Conservation (phyloP, 2,329 filamentous ascomycete genomes). For the Trichoderma sp. region DNA sequence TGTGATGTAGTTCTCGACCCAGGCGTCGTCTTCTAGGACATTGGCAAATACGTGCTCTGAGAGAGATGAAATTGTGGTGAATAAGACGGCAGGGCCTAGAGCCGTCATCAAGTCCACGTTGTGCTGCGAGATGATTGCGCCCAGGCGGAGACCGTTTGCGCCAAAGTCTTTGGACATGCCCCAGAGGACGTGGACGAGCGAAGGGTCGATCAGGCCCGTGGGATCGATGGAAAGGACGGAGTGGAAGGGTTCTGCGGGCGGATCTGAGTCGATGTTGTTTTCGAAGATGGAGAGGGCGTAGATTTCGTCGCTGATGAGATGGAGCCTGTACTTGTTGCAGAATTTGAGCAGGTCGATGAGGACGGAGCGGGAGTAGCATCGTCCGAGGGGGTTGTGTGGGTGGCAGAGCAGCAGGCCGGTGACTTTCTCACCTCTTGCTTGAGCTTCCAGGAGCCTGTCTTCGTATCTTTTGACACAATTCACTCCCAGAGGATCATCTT, state of each 20-base stretch:
- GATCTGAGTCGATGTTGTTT: conserved; percentile 38
- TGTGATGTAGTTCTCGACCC: conserved; percentile 47
- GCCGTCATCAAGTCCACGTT: conserved; percentile 45
- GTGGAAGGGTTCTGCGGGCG: conserved; percentile 42
- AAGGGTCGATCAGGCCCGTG: conserved; percentile 48
- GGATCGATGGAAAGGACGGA: conserved; percentile 50
- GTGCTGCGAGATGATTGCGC: conserved; percentile 51
- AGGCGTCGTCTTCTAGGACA: conserved; percentile 47
- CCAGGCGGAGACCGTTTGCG: conserved; percentile 57
- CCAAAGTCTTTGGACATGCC: conserved; percentile 56
- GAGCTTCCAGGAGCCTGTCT: conserved; percentile 42
- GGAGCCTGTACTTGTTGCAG: conserved; percentile 50
- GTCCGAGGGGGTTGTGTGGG: conserved; percentile 55
- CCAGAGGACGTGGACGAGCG: conserved; percentile 54
- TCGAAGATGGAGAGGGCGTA: conserved; percentile 56
- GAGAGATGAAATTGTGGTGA: conserved; percentile 48
- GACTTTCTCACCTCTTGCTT: conserved; percentile 44
- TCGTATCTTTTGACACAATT: conserved; percentile 49
- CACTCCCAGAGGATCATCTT: conserved; percentile 46
- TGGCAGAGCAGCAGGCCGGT: conserved; percentile 53
- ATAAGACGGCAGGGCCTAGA: conserved; percentile 42
- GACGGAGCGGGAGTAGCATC: conserved; percentile 46
- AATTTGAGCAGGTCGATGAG: conserved; percentile 48
- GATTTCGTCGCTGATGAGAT: conserved; percentile 54
- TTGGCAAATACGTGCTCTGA: conserved; percentile 45